These are phyloP conservation scores for Sutorius eximius DNA, from an alignment of 1,284 basidiomycete species.

Conservation along the genomic window DNA sequence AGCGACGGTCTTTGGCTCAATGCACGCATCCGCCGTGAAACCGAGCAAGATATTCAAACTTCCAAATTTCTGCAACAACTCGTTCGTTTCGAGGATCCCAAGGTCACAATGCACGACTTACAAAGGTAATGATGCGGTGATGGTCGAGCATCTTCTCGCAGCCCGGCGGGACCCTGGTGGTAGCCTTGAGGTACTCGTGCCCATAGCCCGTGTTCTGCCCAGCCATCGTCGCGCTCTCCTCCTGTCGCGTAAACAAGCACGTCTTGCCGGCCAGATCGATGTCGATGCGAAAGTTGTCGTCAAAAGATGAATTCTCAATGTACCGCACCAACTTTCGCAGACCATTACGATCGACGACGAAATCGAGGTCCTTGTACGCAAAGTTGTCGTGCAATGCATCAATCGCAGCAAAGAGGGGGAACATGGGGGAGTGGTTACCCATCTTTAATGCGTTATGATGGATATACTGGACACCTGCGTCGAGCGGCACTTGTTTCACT, in stretches of 20 bases:
- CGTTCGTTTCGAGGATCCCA: background rate
- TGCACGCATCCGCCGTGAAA: constrained; percentile 37
- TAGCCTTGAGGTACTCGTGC: constrained; percentile 35
- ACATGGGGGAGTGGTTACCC: constrained; percentile 33
- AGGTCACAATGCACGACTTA: constrained; percentile 24
- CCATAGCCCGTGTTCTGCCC: constrained; percentile 31
- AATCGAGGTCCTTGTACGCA: constrained; percentile 31
- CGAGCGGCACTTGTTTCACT: constrained; percentile 27
- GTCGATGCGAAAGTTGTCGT: constrained; percentile 39
- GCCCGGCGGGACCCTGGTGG: constrained; percentile 28
- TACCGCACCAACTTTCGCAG: constrained; percentile 39
- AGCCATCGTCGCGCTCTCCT: constrained; percentile 12
- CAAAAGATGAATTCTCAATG: constrained; percentile 13
- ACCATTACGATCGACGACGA: constrained; percentile 39
- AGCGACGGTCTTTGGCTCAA: constrained; percentile 13
- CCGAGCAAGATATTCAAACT: constrained; percentile 34
- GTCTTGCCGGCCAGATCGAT: constrained; percentile 34
- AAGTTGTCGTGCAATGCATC: constrained; percentile 34
- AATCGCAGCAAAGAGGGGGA: constrained; percentile 37
- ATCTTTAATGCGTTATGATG: constrained; percentile 37
- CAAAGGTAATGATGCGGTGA: constrained; percentile 39
- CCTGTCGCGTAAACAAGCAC: constrained; percentile 33
- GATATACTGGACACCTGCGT: constrained; percentile 29
- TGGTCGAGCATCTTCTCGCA: constrained; percentile 37
- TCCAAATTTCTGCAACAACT: constrained; percentile 30